Evolutionary conservation across 2,329 filamentous ascomycete species (phyloP).

Genomic region (Colletotrichum orbiculare): DNA sequence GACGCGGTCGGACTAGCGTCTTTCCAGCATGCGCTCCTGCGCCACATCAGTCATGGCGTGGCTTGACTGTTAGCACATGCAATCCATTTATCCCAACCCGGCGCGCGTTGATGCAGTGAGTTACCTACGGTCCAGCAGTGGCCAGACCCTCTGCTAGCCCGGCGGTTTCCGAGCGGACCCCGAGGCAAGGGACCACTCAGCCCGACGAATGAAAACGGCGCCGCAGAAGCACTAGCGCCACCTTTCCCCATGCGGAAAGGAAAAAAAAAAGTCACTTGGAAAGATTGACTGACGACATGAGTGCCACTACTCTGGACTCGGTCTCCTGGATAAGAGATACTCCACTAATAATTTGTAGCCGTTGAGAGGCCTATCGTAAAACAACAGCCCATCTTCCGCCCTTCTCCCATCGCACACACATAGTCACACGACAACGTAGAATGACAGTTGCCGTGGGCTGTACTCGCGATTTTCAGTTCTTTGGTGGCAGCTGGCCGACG

Average conservation of each 20-base stretch:
- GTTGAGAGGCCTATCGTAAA: constrained; percentile 22
- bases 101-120: constrained; percentile 1
- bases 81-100: constrained; percentile 8
- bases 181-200: constrained; percentile 23
- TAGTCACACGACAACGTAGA: constrained; percentile 17
- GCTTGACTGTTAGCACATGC: constrained; percentile 16
- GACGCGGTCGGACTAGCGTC: constrained; percentile 18
- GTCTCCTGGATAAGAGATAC: constrained; percentile 12
- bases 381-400: not conserved
- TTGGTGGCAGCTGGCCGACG: constrained; percentile 34
- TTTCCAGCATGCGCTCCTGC: too few species aligned
- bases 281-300: constrained; percentile 31
- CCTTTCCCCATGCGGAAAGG: constrained; percentile 17
- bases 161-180: constrained; percentile 34
- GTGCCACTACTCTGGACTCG: constrained; percentile 23
- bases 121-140: not conserved
- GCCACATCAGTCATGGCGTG: constrained; percentile 18
- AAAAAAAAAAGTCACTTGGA: constrained; percentile 33
- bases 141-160: constrained; percentile 10
- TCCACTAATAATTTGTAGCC: constrained; percentile 29
- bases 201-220: constrained; percentile 21
- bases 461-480: constrained; percentile 24
- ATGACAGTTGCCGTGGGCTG: constrained; percentile 28
- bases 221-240: constrained; percentile 11
- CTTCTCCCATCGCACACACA: not conserved